Evolutionary conservation across 768 basidiomycete genomes (phyloP).

Genomic region (Leccinum longicurvipes): DNA sequence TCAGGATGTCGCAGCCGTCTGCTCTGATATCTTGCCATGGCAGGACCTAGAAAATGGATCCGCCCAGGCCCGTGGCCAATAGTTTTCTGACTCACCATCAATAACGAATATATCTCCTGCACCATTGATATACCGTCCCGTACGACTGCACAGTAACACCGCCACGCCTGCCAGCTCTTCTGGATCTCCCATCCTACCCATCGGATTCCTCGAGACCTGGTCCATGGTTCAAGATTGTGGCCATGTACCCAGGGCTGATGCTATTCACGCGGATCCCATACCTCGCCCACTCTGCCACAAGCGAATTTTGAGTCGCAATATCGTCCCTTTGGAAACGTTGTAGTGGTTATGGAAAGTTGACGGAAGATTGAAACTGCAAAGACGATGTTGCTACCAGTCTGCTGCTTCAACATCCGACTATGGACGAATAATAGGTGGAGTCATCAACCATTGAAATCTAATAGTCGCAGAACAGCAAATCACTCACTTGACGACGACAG

Average conservation of each 20-base stretch:
- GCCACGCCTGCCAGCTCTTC: conserved; percentile 39
- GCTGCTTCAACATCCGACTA: conserved; percentile 43
- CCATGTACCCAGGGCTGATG: conserved; percentile 43
- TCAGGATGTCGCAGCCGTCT: not conserved
- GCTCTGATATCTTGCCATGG: not conserved
- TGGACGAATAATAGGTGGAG: not conserved
- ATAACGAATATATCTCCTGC: conserved; percentile 40
- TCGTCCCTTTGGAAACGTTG: conserved; percentile 41
- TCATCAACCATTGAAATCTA: not conserved
- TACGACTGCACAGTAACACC: conserved; percentile 40
- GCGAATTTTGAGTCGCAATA: conserved; percentile 38
- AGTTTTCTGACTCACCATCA: conserved; percentile 34
- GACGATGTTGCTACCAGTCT: conserved; percentile 39
- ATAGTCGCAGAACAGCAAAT: not conserved
- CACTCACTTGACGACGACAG: conserved; percentile 35
- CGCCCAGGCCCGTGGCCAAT: conserved; percentile 18
- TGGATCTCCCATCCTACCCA: conserved; percentile 43
- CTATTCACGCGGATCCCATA: conserved; percentile 43
- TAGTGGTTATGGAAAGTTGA: conserved; percentile 44
- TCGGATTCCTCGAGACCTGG: conserved; percentile 36
- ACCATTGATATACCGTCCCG: conserved; percentile 43
- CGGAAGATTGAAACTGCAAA: conserved; percentile 41
- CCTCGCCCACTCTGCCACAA: conserved; percentile 42
- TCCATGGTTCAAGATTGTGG: conserved; percentile 40
- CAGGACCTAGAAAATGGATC: conserved; percentile 17